phyloP scores from a whole-genome alignment of 169 alveolate genomes.

The Plasmodium vivax region DNA sequence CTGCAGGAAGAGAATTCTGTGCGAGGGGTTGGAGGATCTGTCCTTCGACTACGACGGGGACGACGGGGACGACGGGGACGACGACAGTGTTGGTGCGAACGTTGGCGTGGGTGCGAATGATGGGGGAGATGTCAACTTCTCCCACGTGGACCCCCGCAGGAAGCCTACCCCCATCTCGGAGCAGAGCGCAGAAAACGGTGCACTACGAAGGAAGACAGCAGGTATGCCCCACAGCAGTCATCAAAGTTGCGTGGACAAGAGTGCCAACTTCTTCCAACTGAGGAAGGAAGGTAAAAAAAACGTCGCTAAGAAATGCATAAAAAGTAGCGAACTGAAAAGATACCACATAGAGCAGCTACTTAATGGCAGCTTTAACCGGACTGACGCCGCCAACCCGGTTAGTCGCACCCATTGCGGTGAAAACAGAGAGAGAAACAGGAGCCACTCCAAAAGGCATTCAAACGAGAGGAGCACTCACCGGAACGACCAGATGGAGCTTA shows the following conservation, averaged over 20 bases:
- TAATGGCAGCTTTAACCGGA: neutral
- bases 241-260: constrained; percentile 7
- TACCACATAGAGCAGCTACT: constrained; percentile 14
- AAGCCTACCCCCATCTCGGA: constrained; percentile 3
- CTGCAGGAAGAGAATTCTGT: constrained; percentile 36
- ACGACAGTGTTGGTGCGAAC: neutral
- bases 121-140: neutral
- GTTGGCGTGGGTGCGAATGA: neutral
- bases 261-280: neutral
- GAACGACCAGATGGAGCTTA: neutral
- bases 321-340: constrained; percentile 29
- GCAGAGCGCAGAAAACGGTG: neutral
- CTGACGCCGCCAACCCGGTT: neutral
- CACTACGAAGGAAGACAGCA: constrained; percentile 46
- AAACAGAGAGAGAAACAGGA: neutral
- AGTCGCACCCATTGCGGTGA: neutral
- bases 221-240: constrained; percentile 32
- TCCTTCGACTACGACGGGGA: constrained; percentile 35
- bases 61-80: too few relatives aligned
- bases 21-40: constrained; percentile 42
- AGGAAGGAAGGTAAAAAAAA: constrained; percentile 38
- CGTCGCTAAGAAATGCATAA: constrained; percentile 36
- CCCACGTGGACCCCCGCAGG: neutral
- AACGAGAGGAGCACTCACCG: neutral
- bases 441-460: neutral